Evolutionary conservation across 2,329 filamentous ascomycete species (phyloP), one percentile per base, ranked within the genome.

Genomic region (Triangularia verruculosa): DNA sequence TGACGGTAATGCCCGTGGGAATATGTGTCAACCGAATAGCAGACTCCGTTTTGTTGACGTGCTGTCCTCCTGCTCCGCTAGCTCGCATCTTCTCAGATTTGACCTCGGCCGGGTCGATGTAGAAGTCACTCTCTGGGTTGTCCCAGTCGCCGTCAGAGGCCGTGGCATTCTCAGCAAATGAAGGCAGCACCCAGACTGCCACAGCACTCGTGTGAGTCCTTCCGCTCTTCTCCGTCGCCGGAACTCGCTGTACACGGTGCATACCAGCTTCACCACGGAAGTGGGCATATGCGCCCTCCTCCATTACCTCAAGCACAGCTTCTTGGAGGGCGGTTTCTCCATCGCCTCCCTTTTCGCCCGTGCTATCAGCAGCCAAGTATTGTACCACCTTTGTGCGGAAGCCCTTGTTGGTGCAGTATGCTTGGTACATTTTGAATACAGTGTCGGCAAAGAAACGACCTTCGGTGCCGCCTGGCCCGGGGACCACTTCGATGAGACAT

Each of bases 11-110:
- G 53, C 90, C 91, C 0, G 93, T 96, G 1, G 95, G 95, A 6
- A 90, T 77, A 79, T 99, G 95, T 1, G 93, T 98, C 71, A 99
- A 82, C 9, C 95, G 89, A 66, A 99, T 91, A 3, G 95, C 95
- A 28, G 92, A 97, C 79, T 99, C 95, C 0, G 95, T 99, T 76
- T 94, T 97, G 79, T 99, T 99, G 74, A 99, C 95, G 77, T 99
- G 95, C 79, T 99, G 95, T 0, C 95, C 95, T 30, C 95, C 95
- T 0, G 95, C 94, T 64, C 95, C 95, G 54, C 92, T 83, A 0
- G 95, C 93, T 15, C 93, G 86, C 93, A 98, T 97, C 65, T 93
- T 92, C 74, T 99, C 95, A 20, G 86, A 82, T 59, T 84, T 84
- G 24, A 99, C 92, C 64, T 99, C 94, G 65, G 87, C 83, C 5